Evolutionary conservation across 2,329 filamentous ascomycete species (phyloP).

Genomic region (Fusarium globosum): DNA sequence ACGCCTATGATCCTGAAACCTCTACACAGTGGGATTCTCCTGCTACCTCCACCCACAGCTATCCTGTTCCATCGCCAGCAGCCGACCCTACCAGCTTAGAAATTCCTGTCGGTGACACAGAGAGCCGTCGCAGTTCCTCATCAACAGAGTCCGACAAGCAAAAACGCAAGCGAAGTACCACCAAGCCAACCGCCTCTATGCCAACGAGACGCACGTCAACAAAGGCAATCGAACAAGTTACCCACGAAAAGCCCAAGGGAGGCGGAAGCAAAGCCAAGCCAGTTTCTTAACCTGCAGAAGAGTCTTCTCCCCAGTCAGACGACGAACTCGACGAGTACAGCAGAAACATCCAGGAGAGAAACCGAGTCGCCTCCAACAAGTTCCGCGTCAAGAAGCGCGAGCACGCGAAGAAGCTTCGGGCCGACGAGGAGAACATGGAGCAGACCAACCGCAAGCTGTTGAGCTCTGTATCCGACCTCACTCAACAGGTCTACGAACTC

Average conservation of each 20-base stretch:
- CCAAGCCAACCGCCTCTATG: neutral
- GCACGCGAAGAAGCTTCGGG: conserved; percentile 21
- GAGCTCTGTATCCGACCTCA: conserved; percentile 23
- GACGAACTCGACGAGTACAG: neutral
- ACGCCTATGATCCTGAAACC: neutral
- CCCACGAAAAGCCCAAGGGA: neutral
- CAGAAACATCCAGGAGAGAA: conserved; percentile 30
- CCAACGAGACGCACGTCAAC: too few relatives aligned
- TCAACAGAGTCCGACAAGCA: neutral
- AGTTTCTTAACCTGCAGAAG: neutral
- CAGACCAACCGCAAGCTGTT: conserved; percentile 22
- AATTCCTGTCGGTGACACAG: too few relatives aligned
- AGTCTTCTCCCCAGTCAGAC: neutral
- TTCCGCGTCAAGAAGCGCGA: conserved; percentile 38
- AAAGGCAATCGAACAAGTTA: neutral
- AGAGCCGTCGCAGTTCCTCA: neutral
- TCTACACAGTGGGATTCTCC: neutral
- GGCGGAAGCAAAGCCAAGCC: neutral
- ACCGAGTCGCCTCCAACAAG: conserved; percentile 42
- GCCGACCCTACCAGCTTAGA: neutral
- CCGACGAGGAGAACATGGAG: conserved; percentile 30
- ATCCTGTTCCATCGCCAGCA: neutral
- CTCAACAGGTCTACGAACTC: conserved; percentile 29
- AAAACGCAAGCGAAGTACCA: neutral
- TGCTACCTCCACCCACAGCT: neutral